These are phyloP conservation scores for Aspergillus sp. DNA, from an alignment of 2,329 filamentous ascomycete genomes.

Conservation along the genomic window DNA sequence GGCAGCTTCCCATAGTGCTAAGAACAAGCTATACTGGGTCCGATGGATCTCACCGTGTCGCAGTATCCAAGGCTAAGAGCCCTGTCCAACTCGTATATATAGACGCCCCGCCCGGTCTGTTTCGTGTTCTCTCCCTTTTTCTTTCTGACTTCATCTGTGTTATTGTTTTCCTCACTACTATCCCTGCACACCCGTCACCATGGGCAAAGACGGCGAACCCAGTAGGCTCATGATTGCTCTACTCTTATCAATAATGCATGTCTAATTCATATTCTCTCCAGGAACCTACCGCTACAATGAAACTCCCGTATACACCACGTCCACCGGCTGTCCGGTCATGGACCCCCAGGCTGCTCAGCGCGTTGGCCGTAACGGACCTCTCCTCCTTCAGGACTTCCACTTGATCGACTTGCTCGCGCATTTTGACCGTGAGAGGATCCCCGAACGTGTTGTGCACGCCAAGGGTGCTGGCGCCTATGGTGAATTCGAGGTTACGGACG, in stretches of 20 bases:
- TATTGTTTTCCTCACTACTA: background rate
- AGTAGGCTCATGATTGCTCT: slow-evolving; percentile 12
- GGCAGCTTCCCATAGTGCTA: no score
- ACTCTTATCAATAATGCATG: background rate
- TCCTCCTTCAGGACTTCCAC: slow-evolving; percentile 60
- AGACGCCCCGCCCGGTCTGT: slow-evolving; percentile 4
- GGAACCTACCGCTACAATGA: slow-evolving; percentile 49
- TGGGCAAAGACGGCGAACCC: slow-evolving; percentile 33
- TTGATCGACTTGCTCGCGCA: slow-evolving; percentile 54
- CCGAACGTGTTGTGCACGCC: slow-evolving; percentile 38
- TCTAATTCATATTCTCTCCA: slow-evolving; percentile 9
- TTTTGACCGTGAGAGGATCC: slow-evolving; percentile 36
- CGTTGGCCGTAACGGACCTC: slow-evolving; percentile 51
- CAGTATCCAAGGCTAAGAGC: background rate
- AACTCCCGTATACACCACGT: slow-evolving; percentile 53
- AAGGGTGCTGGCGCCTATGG: slow-evolving; percentile 38
- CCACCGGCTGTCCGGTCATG: slow-evolving; percentile 53
- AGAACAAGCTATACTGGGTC: no score
- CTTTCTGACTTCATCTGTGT: background rate
- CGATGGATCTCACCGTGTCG: background rate
- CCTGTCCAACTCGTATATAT: background rate
- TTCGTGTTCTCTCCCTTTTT: slow-evolving; percentile 4
- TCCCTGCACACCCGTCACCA: slow-evolving; percentile 13
- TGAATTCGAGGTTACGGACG: slow-evolving; percentile 41
- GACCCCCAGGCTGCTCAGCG: slow-evolving; percentile 49